Percentiles rank a stretch among this genome's conserved stretches.
Evolutionary conservation across 352 stramenopile genomes (phyloP).

Genomic region (Pythium sp.): DNA sequence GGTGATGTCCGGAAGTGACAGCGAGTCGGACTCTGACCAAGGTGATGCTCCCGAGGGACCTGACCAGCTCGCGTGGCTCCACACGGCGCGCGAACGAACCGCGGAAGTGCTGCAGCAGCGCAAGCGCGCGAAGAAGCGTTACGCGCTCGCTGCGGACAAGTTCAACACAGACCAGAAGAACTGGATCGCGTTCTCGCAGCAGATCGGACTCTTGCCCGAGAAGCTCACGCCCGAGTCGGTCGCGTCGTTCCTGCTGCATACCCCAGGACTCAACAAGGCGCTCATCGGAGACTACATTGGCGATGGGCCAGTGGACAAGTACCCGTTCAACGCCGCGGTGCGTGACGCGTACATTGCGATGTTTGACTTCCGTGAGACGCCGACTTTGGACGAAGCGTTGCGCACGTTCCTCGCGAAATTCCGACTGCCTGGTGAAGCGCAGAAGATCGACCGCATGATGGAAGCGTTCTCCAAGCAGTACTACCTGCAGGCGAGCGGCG

Average conservation of each 20-base stretch:
- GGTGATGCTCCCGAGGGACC: conserved; percentile 22
- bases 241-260: conserved; percentile 93
- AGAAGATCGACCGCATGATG: conserved; percentile 98
- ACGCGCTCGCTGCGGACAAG: conserved; percentile 86
- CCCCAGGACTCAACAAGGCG: conserved; percentile 90
- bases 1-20: conserved; percentile 78
- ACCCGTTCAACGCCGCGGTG: conserved; percentile 93
- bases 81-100: conserved; percentile 81
- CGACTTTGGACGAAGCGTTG: conserved; percentile 89
- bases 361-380: conserved; percentile 92
- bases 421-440: conserved; percentile 95
- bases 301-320: conserved; percentile 94
- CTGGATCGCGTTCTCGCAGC: conserved; percentile 88
- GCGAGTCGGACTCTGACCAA: conserved; percentile 66
- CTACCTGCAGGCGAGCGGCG: conserved; percentile 71
- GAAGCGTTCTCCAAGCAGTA: conserved; percentile 94
- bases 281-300: conserved; percentile 96
- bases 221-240: conserved; percentile 85
- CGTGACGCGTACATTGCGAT: conserved; percentile 87
- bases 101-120: conserved; percentile 88
- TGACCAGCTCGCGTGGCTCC: conserved; percentile 74
- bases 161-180: conserved; percentile 96
- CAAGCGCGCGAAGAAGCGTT: conserved; percentile 90
- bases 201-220: conserved; percentile 83
- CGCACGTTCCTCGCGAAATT: conserved; percentile 94